These are phyloP conservation scores for Podaxis carcinomalis DNA, from an alignment of 768 basidiomycete genomes.

Conservation along the genomic window DNA sequence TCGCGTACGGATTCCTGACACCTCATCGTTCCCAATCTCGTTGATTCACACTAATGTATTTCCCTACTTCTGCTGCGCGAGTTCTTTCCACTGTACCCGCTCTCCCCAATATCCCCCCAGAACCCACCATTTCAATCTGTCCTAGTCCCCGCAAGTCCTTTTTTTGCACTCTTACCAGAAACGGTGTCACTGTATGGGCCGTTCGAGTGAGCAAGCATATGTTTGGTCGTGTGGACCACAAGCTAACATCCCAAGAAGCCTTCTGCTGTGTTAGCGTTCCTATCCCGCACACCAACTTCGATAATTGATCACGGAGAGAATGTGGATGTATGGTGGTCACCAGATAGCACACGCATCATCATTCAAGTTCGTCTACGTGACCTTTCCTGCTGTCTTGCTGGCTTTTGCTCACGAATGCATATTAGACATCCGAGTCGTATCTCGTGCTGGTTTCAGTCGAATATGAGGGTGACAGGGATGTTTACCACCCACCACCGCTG, in stretches of 20 bases:
- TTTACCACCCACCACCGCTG: conserved; percentile 51
- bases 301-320: conserved; percentile 85
- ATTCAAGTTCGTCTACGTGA: conserved; percentile 55
- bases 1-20: neutral
- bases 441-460: conserved; percentile 72
- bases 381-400: neutral
- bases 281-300: conserved; percentile 74
- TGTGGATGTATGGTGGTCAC: conserved; percentile 70
- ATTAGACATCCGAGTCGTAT: conserved; percentile 78
- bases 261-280: conserved; percentile 62
- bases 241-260: conserved; percentile 41
- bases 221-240: neutral
- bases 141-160: conserved; percentile 74
- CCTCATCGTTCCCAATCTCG: neutral
- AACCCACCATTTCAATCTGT: conserved; percentile 52
- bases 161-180: conserved; percentile 71
- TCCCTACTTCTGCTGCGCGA: conserved; percentile 75
- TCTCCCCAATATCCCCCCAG: conserved; percentile 57
- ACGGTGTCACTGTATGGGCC: conserved; percentile 75
- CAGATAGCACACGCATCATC: conserved; percentile 74
- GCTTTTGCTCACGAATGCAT: neutral
- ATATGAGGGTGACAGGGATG: conserved; percentile 48
- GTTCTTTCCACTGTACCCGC: conserved; percentile 68
- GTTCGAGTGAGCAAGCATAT: conserved; percentile 46
- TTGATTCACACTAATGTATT: conserved; percentile 60